Evolutionary conservation across 1,284 basidiomycete genomes (phyloP), one percentile per base, ranked within the genome.

Genomic region (Mycena citricolor): DNA sequence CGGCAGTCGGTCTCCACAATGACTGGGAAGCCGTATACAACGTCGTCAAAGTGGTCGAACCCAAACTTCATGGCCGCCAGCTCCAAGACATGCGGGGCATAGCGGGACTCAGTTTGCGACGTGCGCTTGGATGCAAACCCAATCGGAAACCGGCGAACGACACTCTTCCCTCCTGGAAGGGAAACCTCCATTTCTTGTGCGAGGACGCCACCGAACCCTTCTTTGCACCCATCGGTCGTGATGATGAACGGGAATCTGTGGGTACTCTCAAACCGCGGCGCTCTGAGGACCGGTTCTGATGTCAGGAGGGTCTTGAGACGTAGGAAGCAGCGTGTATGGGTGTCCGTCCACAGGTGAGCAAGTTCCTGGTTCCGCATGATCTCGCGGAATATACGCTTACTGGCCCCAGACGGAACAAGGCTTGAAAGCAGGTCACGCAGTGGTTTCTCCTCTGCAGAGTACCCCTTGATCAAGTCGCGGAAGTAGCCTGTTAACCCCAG

Each of bases 211-310:
- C 57, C 64, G 47, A 67, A 65, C 0, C 56, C 62, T n/a, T 55
- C 46, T 39, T 60, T 59, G 14, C 56, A 65, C 0, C 62, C 62
- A 37, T 68, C 66, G 3, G 61, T 62, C 0, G 64, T 65, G 21
- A 68, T 30, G 1, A 61, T 56, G 49, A 67, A 69, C 2, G 57
- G 59, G 7, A 56, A 42, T 16, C 35, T 20, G 7, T n/a, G 7
- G 7, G 57, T 46, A 3, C 65, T 65, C 39, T 66, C 60, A 28
- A 52, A 59, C 24, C 22, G 29, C 19, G 61, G 55, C 22, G 39
- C 50, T 23, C 34, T 10, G 0, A 64, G 43, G 0, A 67, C 53
- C 8, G 65, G 66, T 19, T 63, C 57, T 3, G 51, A 47, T 12
- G 54, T 57, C 2, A 66, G 38, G 0, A 40, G 32, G 2, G 39